Conservation (phyloP, 192 early-diverging fungal genomes). For the Globomyces pollinis-pini region DNA sequence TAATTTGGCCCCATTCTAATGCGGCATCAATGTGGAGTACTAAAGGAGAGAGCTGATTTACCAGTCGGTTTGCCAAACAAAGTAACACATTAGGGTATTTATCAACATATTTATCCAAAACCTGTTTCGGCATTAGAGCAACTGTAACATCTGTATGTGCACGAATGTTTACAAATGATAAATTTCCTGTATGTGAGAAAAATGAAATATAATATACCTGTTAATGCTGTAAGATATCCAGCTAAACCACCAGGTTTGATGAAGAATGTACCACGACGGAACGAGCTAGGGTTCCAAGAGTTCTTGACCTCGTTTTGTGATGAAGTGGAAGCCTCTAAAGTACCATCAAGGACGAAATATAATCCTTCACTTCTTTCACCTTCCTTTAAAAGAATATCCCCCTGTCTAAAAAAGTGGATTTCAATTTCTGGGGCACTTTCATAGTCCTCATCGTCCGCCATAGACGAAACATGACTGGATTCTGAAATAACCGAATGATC, state of each 20-base stretch:
- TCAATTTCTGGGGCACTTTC: conserved; percentile 20
- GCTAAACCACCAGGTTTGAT: conserved; percentile 81
- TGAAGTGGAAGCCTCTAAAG: conserved; percentile 56
- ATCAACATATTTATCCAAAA: conserved; percentile 79
- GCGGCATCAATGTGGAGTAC: conserved; percentile 55
- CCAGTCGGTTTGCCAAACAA: conserved; percentile 80
- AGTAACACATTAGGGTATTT: conserved; percentile 74
- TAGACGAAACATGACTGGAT: not conserved
- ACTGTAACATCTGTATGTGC: conserved; percentile 76
- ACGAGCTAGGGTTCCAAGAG: conserved; percentile 6
- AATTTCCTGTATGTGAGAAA: too few species aligned
- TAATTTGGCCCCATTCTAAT: conserved; percentile 91
- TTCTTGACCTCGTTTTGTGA: not conserved
- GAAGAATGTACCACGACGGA: conserved; percentile 43
- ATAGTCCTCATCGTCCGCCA: not conserved
- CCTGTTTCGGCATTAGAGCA: conserved; percentile 76
- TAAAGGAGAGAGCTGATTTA: conserved; percentile 71
- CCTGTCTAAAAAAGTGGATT: conserved; percentile 58
- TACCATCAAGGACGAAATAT: conserved; percentile 89
- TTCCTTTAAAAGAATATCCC: conserved; percentile 66
- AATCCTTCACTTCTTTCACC: conserved; percentile 78
- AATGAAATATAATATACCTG: too few species aligned
- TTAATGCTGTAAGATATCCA: conserved; percentile 88
- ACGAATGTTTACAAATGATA: conserved; percentile 72
- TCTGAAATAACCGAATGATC: not conserved